Percentiles rank a stretch among this genome's conserved stretches.
Evolutionary conservation across 805 yeast species (phyloP).

Genomic region (Komagataella kurtzmanii): DNA sequence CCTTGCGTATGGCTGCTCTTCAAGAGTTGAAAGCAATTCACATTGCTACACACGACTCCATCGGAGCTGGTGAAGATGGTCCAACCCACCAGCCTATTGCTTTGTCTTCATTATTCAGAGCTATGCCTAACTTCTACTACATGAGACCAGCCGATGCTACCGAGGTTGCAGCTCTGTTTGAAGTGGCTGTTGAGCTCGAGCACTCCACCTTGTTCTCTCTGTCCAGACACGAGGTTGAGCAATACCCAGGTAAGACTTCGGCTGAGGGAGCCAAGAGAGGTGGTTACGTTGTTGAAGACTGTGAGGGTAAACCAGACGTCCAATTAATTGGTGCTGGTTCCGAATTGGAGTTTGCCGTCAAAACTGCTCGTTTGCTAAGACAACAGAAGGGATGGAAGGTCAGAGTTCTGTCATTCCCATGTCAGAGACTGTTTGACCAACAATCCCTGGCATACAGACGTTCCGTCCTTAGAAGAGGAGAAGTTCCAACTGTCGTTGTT

Average conservation of each 20-base stretch:
- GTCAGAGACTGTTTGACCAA: conserved; percentile 17
- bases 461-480: conserved; percentile 12
- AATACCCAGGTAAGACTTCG: conserved; percentile 11
- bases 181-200: conserved; percentile 9
- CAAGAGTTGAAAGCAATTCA: conserved; percentile 31
- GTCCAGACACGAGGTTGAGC: conserved; percentile 16
- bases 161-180: conserved; percentile 36
- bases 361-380: conserved; percentile 13
- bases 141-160: conserved; percentile 43
- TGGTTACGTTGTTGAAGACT: conserved; percentile 15
- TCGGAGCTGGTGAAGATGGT: conserved; percentile 45
- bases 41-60: conserved; percentile 45
- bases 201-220: conserved; percentile 14
- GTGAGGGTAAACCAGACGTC: conserved; percentile 8
- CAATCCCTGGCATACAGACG: conserved; percentile 15
- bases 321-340: conserved; percentile 16
- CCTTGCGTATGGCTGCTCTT: conserved; percentile 34
- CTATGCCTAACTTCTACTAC: conserved; percentile 33
- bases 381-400: conserved; percentile 10
- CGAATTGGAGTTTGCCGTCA: conserved; percentile 17
- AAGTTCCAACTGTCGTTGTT: conserved; percentile 16
- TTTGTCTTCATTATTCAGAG: conserved; percentile 35
- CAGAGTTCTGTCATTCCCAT: conserved; percentile 18
- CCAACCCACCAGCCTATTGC: conserved; percentile 47
- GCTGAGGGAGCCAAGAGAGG: conserved; percentile 13